phyloP scores from a whole-genome alignment of 2,329 filamentous ascomycete species.

The Cladosporium colombiae region DNA sequence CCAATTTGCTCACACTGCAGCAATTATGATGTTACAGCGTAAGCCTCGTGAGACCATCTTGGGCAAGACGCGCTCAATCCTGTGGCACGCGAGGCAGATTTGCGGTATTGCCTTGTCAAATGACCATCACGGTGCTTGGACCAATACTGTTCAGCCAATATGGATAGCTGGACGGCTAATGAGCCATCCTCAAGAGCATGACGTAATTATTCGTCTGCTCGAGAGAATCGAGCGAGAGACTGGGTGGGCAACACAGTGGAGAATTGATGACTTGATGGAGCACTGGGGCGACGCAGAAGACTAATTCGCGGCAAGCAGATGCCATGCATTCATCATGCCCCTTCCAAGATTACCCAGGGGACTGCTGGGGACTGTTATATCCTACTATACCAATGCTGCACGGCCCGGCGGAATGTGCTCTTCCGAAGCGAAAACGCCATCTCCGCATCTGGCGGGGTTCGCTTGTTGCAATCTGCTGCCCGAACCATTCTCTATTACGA shows the following conservation, averaged over 20 bases:
- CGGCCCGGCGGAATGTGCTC: conserved; percentile 1
- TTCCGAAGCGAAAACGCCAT: background rate
- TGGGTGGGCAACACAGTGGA: conserved; percentile 54
- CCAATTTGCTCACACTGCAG: conserved; percentile 56
- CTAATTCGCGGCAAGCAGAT: background rate
- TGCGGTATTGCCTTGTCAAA: conserved; percentile 46
- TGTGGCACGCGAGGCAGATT: conserved; percentile 48
- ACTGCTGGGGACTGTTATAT: background rate
- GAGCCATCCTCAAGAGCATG: conserved; percentile 44
- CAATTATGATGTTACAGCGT: conserved; percentile 52
- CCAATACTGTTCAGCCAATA: conserved; percentile 44
- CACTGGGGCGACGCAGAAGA: conserved; percentile 48
- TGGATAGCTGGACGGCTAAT: conserved; percentile 46
- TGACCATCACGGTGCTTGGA: conserved; percentile 45
- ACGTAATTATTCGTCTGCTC: conserved; percentile 46
- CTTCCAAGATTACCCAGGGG: background rate
- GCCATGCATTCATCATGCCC: background rate
- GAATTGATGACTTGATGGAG: conserved; percentile 51
- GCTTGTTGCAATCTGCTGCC: background rate
- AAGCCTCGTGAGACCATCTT: conserved; percentile 38
- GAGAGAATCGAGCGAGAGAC: conserved; percentile 51
- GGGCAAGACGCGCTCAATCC: conserved; percentile 37
- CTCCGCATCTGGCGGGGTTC: background rate
- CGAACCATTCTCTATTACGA: background rate
- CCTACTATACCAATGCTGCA: background rate